These are phyloP conservation scores for Suillus americanus DNA, from an alignment of 768 basidiomycete genomes.

Conservation along the genomic window DNA sequence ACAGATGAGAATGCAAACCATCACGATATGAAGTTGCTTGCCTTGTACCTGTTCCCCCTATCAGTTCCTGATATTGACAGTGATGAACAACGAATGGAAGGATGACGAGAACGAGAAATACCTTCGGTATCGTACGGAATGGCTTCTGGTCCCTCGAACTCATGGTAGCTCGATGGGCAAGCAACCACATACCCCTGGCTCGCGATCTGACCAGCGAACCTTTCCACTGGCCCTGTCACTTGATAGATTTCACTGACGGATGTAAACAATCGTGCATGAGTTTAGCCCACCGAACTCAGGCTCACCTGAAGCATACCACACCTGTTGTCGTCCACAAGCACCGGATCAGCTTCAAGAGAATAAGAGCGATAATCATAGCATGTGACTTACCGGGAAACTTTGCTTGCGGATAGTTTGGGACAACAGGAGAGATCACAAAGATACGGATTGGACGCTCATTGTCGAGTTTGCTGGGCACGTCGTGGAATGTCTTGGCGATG, in stretches of 20 bases:
- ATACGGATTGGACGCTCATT: slow-evolving; percentile 70
- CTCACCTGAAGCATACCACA: slow-evolving; percentile 78
- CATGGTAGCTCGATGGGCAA: slow-evolving; percentile 86
- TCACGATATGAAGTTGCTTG: slow-evolving; percentile 16
- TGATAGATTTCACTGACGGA: slow-evolving; percentile 87
- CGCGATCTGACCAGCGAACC: slow-evolving; percentile 86
- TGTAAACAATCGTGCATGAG: background rate
- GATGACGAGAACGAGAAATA: slow-evolving; percentile 21
- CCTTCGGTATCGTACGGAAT: slow-evolving; percentile 89
- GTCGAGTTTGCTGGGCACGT: slow-evolving; percentile 71
- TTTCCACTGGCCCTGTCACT: slow-evolving; percentile 95
- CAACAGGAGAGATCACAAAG: slow-evolving; percentile 76
- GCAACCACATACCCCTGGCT: slow-evolving; percentile 85
- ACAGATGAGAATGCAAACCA: slow-evolving; percentile 8
- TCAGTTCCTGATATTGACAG: slow-evolving; percentile 62
- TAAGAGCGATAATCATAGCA: background rate
- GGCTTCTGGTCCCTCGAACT: slow-evolving; percentile 86
- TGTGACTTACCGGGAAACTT: slow-evolving; percentile 74
- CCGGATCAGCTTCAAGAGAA: background rate
- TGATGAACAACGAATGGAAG: slow-evolving; percentile 6
- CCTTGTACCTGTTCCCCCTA: slow-evolving; percentile 93
- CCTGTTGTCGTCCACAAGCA: slow-evolving; percentile 40
- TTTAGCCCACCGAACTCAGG: background rate
- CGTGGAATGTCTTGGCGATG: slow-evolving; percentile 75
- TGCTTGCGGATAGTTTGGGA: slow-evolving; percentile 84